Evolutionary conservation across 2,329 filamentous ascomycete genomes (phyloP).

Genomic region (Stachybotrys chartarum): DNA sequence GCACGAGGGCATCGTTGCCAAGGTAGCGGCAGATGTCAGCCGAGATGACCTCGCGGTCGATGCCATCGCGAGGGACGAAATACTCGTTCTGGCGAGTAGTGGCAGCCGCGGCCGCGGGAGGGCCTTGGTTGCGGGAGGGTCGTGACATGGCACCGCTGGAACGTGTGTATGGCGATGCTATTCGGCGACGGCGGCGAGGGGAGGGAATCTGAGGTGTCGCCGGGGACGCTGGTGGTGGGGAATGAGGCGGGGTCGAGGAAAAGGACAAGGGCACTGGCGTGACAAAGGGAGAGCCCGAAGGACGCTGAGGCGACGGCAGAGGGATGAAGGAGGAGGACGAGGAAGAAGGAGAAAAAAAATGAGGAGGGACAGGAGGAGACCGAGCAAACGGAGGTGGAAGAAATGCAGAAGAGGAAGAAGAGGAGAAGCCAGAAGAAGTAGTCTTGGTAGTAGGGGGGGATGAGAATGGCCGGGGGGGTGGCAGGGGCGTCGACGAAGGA

Average conservation of each 20-base stretch:
- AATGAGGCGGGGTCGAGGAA: constrained; percentile 6
- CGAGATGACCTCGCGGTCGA: constrained; percentile 77
- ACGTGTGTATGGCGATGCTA: constrained; percentile 1
- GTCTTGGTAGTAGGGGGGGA: constrained; percentile 14
- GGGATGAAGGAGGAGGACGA: constrained; percentile 4
- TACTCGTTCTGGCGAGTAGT: constrained; percentile 64
- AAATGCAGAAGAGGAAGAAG: constrained; percentile 10
- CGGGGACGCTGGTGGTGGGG: constrained; percentile 6
- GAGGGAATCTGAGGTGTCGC: constrained; percentile 2
- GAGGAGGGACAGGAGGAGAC: background rate
- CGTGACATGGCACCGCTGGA: constrained; percentile 27
- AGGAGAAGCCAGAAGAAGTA: constrained; percentile 12
- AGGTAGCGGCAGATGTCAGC: constrained; percentile 80
- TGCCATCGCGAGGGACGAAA: constrained; percentile 73
- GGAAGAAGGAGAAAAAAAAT: constrained; percentile 2
- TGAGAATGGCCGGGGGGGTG: constrained; percentile 18
- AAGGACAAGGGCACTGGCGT: background rate
- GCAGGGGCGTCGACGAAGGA: constrained; percentile 9
- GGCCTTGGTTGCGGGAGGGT: constrained; percentile 28
- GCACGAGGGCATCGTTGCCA: constrained; percentile 74
- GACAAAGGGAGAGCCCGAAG: background rate
- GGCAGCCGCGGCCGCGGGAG: constrained; percentile 24
- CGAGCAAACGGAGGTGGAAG: constrained; percentile 4
- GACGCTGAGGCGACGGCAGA: background rate
- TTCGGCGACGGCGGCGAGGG: constrained; percentile 3